Conservation (phyloP, 2,329 filamentous ascomycete genomes). For the Septoria petroselini region DNA sequence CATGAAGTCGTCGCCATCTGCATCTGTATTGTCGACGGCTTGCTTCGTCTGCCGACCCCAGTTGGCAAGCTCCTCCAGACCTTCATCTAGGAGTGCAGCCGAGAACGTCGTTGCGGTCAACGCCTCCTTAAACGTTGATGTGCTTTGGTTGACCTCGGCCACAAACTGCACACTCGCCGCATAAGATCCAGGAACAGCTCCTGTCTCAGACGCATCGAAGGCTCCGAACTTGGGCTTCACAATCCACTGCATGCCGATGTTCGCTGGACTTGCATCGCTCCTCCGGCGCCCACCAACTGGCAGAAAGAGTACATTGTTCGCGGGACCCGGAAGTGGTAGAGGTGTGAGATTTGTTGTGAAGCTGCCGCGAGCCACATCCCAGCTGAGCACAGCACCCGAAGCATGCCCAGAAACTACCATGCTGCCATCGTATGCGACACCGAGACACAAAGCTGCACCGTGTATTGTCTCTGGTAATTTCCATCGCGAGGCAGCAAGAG, state of each 20-base stretch:
- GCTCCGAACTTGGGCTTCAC: constrained; percentile 76
- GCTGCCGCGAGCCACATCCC: constrained; percentile 71
- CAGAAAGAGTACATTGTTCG: constrained; percentile 77
- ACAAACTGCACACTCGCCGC: constrained; percentile 63
- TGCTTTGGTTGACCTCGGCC: constrained; percentile 31
- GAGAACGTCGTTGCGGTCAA: constrained; percentile 47
- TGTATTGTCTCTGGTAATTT: constrained; percentile 47
- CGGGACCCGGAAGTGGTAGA: constrained; percentile 71
- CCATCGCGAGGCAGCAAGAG: constrained; percentile 38
- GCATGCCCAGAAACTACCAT: constrained; percentile 75
- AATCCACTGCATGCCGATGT: constrained; percentile 45
- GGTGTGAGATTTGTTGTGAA: constrained; percentile 60
- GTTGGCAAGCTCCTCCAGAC: constrained; percentile 35
- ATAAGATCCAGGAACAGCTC: constrained; percentile 56
- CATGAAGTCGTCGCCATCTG: constrained; percentile 40
- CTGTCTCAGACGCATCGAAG: constrained; percentile 37
- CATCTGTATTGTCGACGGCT: constrained; percentile 9
- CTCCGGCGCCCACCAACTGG: constrained; percentile 53
- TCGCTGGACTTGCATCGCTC: constrained; percentile 29
- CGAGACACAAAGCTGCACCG: constrained; percentile 65
- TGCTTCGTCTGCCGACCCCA: constrained; percentile 36
- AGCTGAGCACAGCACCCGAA: constrained; percentile 72
- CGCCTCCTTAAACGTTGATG: constrained; percentile 40
- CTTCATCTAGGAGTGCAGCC: constrained; percentile 35
- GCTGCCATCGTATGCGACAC: constrained; percentile 78